Conservation (phyloP, 2,329 filamentous ascomycete species). For the Byssoonygena ceratinophila region DNA sequence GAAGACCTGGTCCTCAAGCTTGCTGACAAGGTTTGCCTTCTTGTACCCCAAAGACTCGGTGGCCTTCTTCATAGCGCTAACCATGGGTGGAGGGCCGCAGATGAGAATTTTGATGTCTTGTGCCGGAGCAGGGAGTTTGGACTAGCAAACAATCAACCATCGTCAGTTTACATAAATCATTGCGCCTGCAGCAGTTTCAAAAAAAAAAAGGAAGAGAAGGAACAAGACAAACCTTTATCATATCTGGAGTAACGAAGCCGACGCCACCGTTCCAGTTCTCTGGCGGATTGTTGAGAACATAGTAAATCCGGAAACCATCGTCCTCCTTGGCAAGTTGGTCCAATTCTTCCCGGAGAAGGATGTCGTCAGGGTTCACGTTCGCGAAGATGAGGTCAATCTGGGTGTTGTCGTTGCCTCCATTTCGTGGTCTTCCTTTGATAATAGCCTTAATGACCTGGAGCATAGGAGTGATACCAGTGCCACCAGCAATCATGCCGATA, state of each 20-base stretch:
- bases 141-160: conserved; percentile 25
- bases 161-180: not conserved
- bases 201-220: not conserved
- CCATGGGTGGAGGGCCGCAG: conserved; percentile 94
- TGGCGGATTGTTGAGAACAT: conserved; percentile 92
- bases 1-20: conserved; percentile 96
- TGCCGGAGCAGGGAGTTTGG: conserved; percentile 63
- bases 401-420: conserved; percentile 65
- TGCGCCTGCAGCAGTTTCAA: not conserved
- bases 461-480: conserved; percentile 97
- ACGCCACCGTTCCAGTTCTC: conserved; percentile 85
- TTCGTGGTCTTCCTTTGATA: conserved; percentile 58
- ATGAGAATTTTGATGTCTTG: conserved; percentile 85
- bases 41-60: conserved; percentile 79
- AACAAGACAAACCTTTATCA: conserved; percentile 62
- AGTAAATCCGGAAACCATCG: conserved; percentile 73
- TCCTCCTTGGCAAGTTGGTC: conserved; percentile 70
- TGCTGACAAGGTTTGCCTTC: conserved; percentile 90
- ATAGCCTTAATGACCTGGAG: conserved; percentile 90
- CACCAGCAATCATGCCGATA: conserved; percentile 96
- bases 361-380: conserved; percentile 88
- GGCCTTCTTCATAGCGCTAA: conserved; percentile 93
- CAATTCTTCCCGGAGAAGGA: conserved; percentile 84
- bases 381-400: conserved; percentile 93
- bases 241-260: conserved; percentile 88